phyloP scores from a whole-genome alignment of 2,329 filamentous ascomycete genomes.

The Phyllosticta paracitricarpa region DNA sequence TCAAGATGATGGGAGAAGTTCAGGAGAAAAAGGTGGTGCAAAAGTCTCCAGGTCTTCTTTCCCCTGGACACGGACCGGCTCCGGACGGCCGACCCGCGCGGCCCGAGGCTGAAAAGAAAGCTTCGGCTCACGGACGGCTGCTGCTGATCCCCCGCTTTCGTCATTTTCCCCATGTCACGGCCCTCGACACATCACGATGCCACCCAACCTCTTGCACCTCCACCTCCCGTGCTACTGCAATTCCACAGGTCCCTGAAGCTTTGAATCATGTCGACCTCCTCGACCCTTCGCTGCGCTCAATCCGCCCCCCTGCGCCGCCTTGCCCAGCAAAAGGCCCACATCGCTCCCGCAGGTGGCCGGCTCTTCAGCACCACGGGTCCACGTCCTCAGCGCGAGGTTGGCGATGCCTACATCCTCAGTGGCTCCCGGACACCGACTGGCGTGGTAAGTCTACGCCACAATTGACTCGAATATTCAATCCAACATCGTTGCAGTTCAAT shows the following conservation, averaged over 20 bases:
- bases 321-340: neutral
- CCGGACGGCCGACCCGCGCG: neutral
- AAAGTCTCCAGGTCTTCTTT: neutral
- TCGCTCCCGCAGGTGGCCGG: slow-evolving; percentile 8
- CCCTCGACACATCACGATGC: slow-evolving; percentile 1
- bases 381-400: slow-evolving; percentile 51
- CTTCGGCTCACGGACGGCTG: neutral
- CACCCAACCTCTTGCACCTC: neutral
- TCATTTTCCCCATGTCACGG: neutral
- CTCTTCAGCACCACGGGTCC: slow-evolving; percentile 26
- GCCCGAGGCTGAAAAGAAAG: neutral
- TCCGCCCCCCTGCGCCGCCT: neutral
- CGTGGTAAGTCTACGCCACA: slow-evolving; percentile 49
- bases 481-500: slow-evolving; percentile 62
- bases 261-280: neutral
- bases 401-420: slow-evolving; percentile 89
- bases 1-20: neutral
- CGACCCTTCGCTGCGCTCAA: neutral
- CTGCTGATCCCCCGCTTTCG: neutral
- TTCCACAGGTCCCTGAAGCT: neutral
- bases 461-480: neutral
- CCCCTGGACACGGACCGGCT: neutral
- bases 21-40: neutral
- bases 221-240: neutral
- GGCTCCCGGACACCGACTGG: slow-evolving; percentile 82